Evolutionary conservation across 352 stramenopile species (phyloP).

Genomic region (Phytophthora syringae): DNA sequence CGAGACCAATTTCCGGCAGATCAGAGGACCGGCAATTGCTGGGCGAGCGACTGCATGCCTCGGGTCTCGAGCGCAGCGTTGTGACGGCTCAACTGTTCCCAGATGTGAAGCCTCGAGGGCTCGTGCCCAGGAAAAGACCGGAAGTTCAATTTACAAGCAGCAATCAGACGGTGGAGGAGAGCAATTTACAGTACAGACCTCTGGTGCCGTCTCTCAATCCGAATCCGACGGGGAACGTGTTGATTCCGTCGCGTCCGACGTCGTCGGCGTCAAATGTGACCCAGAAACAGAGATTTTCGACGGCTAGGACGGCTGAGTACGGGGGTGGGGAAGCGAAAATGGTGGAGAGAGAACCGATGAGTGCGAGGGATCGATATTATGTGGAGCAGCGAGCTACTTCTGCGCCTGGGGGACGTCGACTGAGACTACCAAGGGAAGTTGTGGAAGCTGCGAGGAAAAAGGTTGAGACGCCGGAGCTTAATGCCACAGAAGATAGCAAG

Average conservation of each 20-base stretch:
- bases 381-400: slow-evolving; percentile 56
- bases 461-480: background rate
- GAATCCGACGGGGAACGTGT: slow-evolving; percentile 31
- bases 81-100: slow-evolving; percentile 61
- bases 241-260: slow-evolving; percentile 65
- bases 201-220: slow-evolving; percentile 40
- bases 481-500: background rate
- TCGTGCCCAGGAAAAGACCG: slow-evolving; percentile 9
- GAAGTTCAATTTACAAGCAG: background rate
- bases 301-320: slow-evolving; percentile 24
- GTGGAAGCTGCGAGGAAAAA: background rate
- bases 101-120: slow-evolving; percentile 6
- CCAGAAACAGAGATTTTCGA: slow-evolving; percentile 17
- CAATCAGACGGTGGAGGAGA: slow-evolving; percentile 26
- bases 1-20: background rate
- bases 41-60: slow-evolving; percentile 58
- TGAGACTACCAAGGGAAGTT: slow-evolving; percentile 7
- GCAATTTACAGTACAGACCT: slow-evolving; percentile 21
- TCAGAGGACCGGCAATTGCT: slow-evolving; percentile 18
- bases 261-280: slow-evolving; percentile 15
- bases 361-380: slow-evolving; percentile 67
- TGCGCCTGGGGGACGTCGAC: slow-evolving; percentile 28
- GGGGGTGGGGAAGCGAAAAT: background rate
- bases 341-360: slow-evolving; percentile 53
- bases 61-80: slow-evolving; percentile 62